phyloP scores from a whole-genome alignment of 1,139 yeast genomes.

The Pichia sp. region DNA sequence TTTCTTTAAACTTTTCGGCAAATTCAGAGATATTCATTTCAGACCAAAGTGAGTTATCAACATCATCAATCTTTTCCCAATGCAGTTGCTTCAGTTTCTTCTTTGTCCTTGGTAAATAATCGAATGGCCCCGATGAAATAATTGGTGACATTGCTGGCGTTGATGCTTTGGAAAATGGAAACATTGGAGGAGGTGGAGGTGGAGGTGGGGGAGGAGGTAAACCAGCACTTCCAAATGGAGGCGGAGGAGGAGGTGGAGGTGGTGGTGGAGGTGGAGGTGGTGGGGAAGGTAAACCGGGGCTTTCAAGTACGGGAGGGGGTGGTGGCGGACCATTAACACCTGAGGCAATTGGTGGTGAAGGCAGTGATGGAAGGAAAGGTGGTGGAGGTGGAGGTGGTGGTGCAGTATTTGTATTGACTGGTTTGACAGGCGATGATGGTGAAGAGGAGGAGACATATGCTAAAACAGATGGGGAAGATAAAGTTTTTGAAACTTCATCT shows the following conservation, averaged over 20 bases:
- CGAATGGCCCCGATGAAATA: slow-evolving; percentile 42
- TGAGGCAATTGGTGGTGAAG: slow-evolving; percentile 25
- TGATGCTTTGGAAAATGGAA: slow-evolving; percentile 23
- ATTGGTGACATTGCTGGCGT: slow-evolving; percentile 29
- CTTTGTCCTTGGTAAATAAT: slow-evolving; percentile 66
- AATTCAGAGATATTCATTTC: slow-evolving; percentile 40
- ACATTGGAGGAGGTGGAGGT: slow-evolving; percentile 37
- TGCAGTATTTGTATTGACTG: not conserved
- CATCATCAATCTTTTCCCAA: slow-evolving; percentile 71
- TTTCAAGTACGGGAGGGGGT: too few species aligned
- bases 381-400: not conserved
- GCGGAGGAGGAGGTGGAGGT: slow-evolving; percentile 28
- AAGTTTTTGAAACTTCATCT: too few species aligned
- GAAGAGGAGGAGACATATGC: too few species aligned
- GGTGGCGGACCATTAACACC: too few species aligned
- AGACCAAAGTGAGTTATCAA: slow-evolving; percentile 66
- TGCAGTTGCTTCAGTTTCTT: slow-evolving; percentile 74
- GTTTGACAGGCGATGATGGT: too few species aligned
- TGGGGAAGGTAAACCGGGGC: not conserved
- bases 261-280: slow-evolving; percentile 13
- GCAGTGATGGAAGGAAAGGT: slow-evolving; percentile 6
- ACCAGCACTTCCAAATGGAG: slow-evolving; percentile 23
- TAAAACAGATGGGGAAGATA: too few species aligned
- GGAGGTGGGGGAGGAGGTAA: slow-evolving; percentile 38
- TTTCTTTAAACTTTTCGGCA: slow-evolving; percentile 56